Base-by-base conservation (phyloP, 1,284 basidiomycete genomes). In the Violaceomyces palustris region DNA sequence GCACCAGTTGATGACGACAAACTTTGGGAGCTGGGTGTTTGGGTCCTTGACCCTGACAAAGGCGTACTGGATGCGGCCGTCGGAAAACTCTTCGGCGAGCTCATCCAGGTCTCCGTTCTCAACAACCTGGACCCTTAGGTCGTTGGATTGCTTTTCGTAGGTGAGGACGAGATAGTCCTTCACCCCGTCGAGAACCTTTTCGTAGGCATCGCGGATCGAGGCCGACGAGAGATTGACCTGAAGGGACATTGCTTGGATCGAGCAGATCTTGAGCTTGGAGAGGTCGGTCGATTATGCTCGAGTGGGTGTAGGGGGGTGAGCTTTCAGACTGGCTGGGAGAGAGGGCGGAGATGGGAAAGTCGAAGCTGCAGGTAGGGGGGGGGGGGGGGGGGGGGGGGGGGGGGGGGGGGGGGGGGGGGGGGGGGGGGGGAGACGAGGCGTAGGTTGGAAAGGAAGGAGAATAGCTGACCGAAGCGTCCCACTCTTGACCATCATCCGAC, bases 51-150 rank as follows among this genome's bases (percentile, higher is more conserved):
- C 89, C 47, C 88, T 80, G 3, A 80, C 83, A 68, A 96, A 94
- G 9, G 89, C 93, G 71, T 93, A 98, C 75, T 96, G 90, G 43
- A 96, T 91, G 61, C 88, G 80, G 51, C 90, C 92, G 73, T 96
- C 91, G 32, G 84, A 87, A 75, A 96, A 96, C 75, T 94, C 91
- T 56, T 96, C 92, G 67, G 87, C 82, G 15, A 96, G 78, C 68
- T 93, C 91, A 55, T 93, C 88, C 10, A 98, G 79, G 0, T 90
- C 88, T 36, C 68, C 69, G 6, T 65, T 58, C 12, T 52, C 64
- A 2, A 83, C 86, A 1, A 80, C 79, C 73, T 92, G 88, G 9
- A 94, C 86, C 67, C 88, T 90, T 47, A 96, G 79, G 75, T 94
- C 89, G 70, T 92, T 93, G 3, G 84, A 82, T 2, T 83, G 83